Percentiles rank a stretch among this genome's conserved stretches.
phyloP scores from a whole-genome alignment of 2,329 filamentous ascomycete genomes.

The Bipolaris oryzae region DNA sequence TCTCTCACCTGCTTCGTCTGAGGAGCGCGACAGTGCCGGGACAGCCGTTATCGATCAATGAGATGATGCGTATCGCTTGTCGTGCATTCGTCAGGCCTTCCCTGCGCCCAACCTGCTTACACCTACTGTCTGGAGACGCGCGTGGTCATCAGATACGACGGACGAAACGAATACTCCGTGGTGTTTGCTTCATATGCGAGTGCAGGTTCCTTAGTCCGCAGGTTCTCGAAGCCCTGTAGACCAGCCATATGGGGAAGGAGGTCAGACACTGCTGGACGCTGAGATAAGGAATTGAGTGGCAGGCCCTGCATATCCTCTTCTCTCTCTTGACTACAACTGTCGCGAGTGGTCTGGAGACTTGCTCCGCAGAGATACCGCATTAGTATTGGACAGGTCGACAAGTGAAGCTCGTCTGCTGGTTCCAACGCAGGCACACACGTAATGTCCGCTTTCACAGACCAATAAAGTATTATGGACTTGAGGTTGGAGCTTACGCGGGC shows the following conservation, averaged over 20 bases:
- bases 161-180: not conserved
- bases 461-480: not conserved
- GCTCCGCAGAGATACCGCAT: slow-evolving; percentile 1
- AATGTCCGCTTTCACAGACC: not conserved
- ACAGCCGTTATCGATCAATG: slow-evolving; percentile 9
- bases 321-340: not conserved
- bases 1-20: slow-evolving; percentile 5
- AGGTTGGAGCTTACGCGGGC: not conserved
- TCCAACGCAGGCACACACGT: not conserved
- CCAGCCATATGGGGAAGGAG: not conserved
- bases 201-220: slow-evolving; percentile 9
- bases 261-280: slow-evolving; percentile 3
- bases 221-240: slow-evolving; percentile 1
- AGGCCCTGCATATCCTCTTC: slow-evolving; percentile 6
- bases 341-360: slow-evolving; percentile 5
- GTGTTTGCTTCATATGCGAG: slow-evolving; percentile 1
- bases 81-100: not conserved
- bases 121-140: not conserved
- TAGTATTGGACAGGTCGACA: not conserved
- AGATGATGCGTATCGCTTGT: not conserved
- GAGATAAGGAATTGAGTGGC: not conserved
- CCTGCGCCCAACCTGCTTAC: slow-evolving; percentile 4
- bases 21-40: slow-evolving; percentile 9
- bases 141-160: not conserved
- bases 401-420: not conserved